Evolutionary conservation across 768 basidiomycete genomes (phyloP).

Genomic region (Leucocoprinus birnbaumii): DNA sequence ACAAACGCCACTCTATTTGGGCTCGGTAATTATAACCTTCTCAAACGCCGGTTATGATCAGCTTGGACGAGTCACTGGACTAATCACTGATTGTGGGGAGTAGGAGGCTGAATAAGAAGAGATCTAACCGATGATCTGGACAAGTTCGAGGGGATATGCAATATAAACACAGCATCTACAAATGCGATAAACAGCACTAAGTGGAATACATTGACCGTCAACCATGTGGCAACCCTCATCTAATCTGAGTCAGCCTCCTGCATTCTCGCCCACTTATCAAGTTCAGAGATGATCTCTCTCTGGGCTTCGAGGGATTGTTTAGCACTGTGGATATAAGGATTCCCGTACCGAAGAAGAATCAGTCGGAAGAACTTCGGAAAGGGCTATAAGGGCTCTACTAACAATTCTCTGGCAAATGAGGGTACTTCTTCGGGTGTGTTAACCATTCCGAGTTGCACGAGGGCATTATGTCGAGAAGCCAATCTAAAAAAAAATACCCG

Average conservation of each 20-base stretch:
- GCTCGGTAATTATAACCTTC: too few species aligned
- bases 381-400: conserved; percentile 23
- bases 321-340: conserved; percentile 23
- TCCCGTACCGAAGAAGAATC: background rate
- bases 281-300: conserved; percentile 34
- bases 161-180: too few species aligned
- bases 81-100: too few species aligned
- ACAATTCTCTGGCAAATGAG: conserved; percentile 67
- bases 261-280: conserved; percentile 32
- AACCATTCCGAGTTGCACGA: conserved; percentile 63
- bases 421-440: conserved; percentile 47
- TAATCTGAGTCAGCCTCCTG: conserved; percentile 11
- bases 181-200: too few species aligned
- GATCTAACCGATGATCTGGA: too few species aligned
- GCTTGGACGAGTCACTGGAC: too few species aligned
- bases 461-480: conserved; percentile 50
- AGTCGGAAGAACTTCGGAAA: conserved; percentile 9
- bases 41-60: too few species aligned
- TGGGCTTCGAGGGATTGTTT: conserved; percentile 40
- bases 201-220: too few species aligned
- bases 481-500: conserved; percentile 36
- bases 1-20: background rate
- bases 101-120: too few species aligned
- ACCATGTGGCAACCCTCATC: background rate
- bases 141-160: too few species aligned